Evolutionary conservation across 129 eudicot genomes (phyloP), one percentile per base, ranked within the genome.

Genomic region (Flaveria sonorensis): DNA sequence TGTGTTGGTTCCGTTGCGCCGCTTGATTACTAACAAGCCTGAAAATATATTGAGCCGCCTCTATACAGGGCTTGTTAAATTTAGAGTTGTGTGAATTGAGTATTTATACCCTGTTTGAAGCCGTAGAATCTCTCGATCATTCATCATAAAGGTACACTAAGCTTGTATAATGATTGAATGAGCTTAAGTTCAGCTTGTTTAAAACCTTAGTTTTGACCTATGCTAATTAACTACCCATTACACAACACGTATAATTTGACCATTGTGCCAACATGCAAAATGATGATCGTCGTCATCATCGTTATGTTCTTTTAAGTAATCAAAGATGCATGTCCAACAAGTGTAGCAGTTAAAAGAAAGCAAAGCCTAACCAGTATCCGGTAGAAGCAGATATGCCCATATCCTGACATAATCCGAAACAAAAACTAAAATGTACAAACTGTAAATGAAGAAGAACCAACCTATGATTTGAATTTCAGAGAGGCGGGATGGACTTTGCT

Each of bases 401-500:
- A 72, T 39, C 16, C 56, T 67, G 23, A 21, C 23, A 9, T 15
- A 21, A 73, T 36, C 55, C 79, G n/a, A 53, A 65, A 73, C 1
- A 39, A 12, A 59, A 80, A 47, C 79, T 80, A 73, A 63, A 66
- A 80, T 80, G 79, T 73, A 73, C 83, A 65, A 50, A 10, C 18
- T 47, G 45, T 67, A 10, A 56, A 32, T 13, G 19, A 53, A 12
- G 51, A 16, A 24, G 11, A 73, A 67, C 64, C 26, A 55, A 73
- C 59, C 73, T 16, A 14, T n/a, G 52, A 32, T 87, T 85, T 63
- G 20, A 30, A 28, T 28, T 63, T 63, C 67, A 93, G 74, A 93
- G 61, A 52, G 78, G 72, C 7, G 96, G 97, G 48, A 92, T 74
- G 71, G 97, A 86, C 68, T 89, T 91, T 76, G 95, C 87, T 67